Evolutionary conservation across 164 flowering plant species (phyloP).

Genomic region (Hamamelis virginiana): DNA sequence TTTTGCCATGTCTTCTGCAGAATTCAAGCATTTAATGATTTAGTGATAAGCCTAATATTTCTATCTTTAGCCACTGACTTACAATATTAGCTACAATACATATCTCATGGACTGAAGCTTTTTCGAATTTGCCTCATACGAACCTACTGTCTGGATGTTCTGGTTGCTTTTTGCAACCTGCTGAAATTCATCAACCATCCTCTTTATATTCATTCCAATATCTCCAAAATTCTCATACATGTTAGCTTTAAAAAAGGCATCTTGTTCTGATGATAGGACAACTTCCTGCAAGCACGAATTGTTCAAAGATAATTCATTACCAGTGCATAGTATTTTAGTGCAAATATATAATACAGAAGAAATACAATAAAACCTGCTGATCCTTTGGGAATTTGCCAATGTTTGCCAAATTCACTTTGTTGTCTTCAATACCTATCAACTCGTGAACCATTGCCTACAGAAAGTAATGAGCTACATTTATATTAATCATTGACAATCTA

Average conservation of each 20-base stretch:
- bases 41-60: background rate
- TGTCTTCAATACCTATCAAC: constrained; percentile 86
- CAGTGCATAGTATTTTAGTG: background rate
- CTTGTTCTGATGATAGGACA: constrained; percentile 92
- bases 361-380: constrained; percentile 64
- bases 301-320: constrained; percentile 6
- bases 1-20: constrained; percentile 96
- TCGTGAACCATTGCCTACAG: constrained; percentile 98
- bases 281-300: constrained; percentile 61
- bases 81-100: background rate
- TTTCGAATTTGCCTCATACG: constrained; percentile 15
- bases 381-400: constrained; percentile 69
- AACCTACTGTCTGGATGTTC: constrained; percentile 93
- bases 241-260: constrained; percentile 86
- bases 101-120: background rate
- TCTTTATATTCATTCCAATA: constrained; percentile 94
- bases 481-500: too few species aligned
- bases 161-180: constrained; percentile 90
- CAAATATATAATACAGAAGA: background rate
- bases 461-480: too few species aligned
- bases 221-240: constrained; percentile 99
- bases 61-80: background rate
- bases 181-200: constrained; percentile 97
- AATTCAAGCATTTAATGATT: constrained; percentile 21
- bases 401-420: constrained; percentile 75